Conservation (phyloP, 805 yeast genomes). For the Teunomyces gatunensis region DNA sequence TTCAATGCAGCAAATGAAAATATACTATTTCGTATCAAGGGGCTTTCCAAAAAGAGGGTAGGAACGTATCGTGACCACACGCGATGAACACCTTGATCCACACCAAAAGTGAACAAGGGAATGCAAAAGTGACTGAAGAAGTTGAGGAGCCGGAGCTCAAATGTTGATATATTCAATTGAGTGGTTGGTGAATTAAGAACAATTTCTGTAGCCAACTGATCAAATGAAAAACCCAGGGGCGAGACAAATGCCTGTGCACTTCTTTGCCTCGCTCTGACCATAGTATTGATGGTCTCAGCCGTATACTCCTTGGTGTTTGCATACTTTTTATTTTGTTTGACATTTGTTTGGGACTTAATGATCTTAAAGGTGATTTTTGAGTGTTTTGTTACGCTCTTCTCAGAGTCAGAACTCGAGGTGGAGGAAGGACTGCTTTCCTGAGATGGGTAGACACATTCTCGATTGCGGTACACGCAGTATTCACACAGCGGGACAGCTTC, state of each 20-base stretch:
- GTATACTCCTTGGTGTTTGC: neutral
- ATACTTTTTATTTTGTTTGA: neutral
- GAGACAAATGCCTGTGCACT: neutral
- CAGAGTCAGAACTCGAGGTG: neutral
- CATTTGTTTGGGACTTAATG: neutral
- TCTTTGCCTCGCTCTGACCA: neutral
- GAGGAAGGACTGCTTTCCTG: neutral
- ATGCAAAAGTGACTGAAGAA: conserved; percentile 30
- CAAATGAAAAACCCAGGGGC: neutral
- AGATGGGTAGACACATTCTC: conserved; percentile 23
- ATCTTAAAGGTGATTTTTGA: neutral
- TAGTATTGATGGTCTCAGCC: neutral
- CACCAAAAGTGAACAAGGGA: conserved; percentile 23
- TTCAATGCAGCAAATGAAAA: conserved; percentile 24
- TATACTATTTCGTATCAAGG: conserved; percentile 25
- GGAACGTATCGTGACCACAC: conserved; percentile 30
- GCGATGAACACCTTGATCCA: conserved; percentile 16
- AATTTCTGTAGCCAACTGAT: conserved; percentile 1
- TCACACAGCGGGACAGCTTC: conserved; percentile 33
- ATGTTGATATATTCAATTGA: conserved; percentile 18
- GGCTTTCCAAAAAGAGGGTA: conserved; percentile 18
- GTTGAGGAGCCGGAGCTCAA: conserved; percentile 23
- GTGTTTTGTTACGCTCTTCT: neutral
- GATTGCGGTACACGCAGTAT: conserved; percentile 27
- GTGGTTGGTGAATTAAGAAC: conserved; percentile 16